Conservation (phyloP, 345 rosid genomes). For the Durio zibethinus region DNA sequence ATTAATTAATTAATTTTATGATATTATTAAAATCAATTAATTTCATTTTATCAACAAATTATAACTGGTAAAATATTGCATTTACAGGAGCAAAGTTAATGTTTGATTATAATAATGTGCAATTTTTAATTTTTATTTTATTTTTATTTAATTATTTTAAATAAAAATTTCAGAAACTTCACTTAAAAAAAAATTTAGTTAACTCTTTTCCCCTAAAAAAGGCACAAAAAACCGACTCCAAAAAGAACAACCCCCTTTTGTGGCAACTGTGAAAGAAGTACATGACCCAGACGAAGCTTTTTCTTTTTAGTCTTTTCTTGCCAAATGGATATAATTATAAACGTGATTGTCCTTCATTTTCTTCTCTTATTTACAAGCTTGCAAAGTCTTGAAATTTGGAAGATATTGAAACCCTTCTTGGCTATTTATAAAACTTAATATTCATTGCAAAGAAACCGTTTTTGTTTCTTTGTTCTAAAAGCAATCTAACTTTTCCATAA, state of each 20-base stretch:
- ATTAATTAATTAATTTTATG: no score
- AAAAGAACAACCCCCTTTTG: slow-evolving; percentile 39
- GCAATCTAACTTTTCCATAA: slow-evolving; percentile 50
- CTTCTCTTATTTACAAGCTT: slow-evolving; percentile 73
- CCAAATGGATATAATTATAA: slow-evolving; percentile 53
- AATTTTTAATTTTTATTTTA: no score
- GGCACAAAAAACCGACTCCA: slow-evolving; percentile 28
- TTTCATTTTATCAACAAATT: no score
- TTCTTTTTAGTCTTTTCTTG: slow-evolving; percentile 66
- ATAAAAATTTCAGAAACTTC: no score
- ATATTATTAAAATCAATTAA: no score
- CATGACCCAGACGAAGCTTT: slow-evolving; percentile 59
- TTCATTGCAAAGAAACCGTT: slow-evolving; percentile 58
- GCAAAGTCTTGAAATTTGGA: slow-evolving; percentile 59
- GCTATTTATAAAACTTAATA: slow-evolving; percentile 37
- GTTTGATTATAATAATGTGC: no score
- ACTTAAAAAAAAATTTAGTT: no score
- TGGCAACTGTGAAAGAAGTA: slow-evolving; percentile 47
- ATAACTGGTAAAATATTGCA: no score
- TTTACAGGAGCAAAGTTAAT: no score
- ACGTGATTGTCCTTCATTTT: slow-evolving; percentile 78
- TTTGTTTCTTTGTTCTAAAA: slow-evolving; percentile 65
- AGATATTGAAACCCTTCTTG: slow-evolving; percentile 55
- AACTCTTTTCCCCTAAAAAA: no score
- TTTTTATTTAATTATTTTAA: no score